phyloP scores from a whole-genome alignment of 495 filamentous ascomycete species.

The Extremus antarcticus region DNA sequence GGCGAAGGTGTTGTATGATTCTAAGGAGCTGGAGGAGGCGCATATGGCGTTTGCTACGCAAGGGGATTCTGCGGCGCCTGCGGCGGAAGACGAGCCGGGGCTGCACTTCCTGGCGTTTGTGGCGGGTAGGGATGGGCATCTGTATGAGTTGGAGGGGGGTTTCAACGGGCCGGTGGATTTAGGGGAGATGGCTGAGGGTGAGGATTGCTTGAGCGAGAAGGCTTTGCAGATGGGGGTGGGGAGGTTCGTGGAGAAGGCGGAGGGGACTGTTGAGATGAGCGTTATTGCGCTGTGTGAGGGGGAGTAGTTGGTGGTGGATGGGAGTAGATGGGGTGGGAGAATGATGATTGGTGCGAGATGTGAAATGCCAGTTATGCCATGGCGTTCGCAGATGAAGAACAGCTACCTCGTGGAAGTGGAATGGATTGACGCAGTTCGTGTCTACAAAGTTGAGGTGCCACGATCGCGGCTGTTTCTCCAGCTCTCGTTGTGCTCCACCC shows the following conservation, averaged over 20 bases:
- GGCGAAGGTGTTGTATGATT: slow-evolving; percentile 62
- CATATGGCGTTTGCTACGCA: slow-evolving; percentile 57
- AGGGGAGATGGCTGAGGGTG: slow-evolving; percentile 40
- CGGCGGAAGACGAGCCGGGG: slow-evolving; percentile 28
- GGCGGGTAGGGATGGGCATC: slow-evolving; percentile 51
- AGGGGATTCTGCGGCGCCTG: slow-evolving; percentile 65
- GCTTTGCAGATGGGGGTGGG: slow-evolving; percentile 48
- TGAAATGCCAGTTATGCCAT: too few species aligned
- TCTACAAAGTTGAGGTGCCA: too few species aligned
- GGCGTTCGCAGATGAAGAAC: too few species aligned
- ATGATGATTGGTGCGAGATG: too few species aligned
- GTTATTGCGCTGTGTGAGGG: slow-evolving; percentile 45
- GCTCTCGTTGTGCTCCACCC: too few species aligned
- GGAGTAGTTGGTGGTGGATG: background rate
- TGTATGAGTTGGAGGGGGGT: slow-evolving; percentile 81
- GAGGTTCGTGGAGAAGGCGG: slow-evolving; percentile 55
- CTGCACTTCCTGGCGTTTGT: slow-evolving; percentile 79
- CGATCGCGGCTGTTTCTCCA: too few species aligned
- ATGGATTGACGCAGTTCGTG: too few species aligned
- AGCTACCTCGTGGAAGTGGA: too few species aligned
- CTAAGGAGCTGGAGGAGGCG: slow-evolving; percentile 56
- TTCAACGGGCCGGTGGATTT: slow-evolving; percentile 59
- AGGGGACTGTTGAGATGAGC: slow-evolving; percentile 55
- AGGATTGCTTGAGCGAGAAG: slow-evolving; percentile 60
- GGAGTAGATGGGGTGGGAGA: background rate